Conservation (phyloP, 331 rosid genomes). For the Prunus yedoensis region DNA sequence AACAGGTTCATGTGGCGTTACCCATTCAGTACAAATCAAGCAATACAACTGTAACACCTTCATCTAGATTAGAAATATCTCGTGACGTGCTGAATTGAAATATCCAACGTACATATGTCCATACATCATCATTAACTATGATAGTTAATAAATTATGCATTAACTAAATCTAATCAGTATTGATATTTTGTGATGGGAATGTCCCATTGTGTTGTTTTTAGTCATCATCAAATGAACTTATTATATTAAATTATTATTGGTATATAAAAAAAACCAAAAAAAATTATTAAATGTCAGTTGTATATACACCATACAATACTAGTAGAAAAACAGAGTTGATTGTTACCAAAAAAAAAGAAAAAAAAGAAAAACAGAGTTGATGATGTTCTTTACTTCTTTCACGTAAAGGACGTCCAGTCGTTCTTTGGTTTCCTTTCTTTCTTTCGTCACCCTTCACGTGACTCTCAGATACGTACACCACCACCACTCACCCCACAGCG, state of each 20-base stretch:
- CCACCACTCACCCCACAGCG: not conserved
- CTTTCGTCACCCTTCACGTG: not conserved
- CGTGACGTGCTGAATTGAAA: accelerated
- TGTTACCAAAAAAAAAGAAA: no score
- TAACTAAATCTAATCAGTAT: no score
- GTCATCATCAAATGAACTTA: no score
- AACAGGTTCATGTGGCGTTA: no score
- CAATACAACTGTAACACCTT: not conserved
- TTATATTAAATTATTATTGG: no score
- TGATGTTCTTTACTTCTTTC: not conserved
- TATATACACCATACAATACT: no score
- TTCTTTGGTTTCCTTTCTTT: not conserved
- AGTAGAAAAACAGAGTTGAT: not conserved
- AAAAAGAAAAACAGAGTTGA: not conserved
- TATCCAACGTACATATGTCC: not conserved
- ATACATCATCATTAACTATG: not conserved
- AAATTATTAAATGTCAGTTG: no score
- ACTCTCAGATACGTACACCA: not conserved
- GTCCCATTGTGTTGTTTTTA: no score
- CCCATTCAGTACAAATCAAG: no score
- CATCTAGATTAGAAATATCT: not conserved
- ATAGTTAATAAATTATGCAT: not conserved
- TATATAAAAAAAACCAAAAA: no score
- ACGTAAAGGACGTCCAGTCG: not conserved
- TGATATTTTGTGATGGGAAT: no score